Evolutionary conservation across 2,329 filamentous ascomycete genomes (phyloP).

Genomic region (Paecilomyces dactylethromorphus): DNA sequence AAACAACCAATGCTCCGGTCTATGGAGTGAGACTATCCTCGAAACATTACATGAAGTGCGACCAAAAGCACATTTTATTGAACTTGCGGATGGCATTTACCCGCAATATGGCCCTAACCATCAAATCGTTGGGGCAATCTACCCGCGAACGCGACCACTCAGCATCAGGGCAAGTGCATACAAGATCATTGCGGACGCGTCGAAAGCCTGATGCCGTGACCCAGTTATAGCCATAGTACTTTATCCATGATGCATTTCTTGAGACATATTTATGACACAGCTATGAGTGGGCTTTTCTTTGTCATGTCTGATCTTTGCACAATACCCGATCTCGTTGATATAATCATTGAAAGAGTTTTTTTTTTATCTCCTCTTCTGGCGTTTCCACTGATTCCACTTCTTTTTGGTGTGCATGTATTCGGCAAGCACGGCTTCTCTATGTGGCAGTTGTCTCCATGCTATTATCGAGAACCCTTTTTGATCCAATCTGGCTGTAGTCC

Average conservation of each 20-base stretch:
- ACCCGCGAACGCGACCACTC: slow-evolving; percentile 30
- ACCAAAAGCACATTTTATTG: slow-evolving; percentile 53
- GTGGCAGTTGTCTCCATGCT: background rate
- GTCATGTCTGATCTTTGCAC: background rate
- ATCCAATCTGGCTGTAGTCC: background rate
- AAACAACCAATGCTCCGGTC: slow-evolving; percentile 56
- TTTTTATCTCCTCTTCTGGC: background rate
- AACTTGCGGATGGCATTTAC: slow-evolving; percentile 59
- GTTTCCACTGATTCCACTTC: background rate
- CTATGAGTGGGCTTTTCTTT: background rate
- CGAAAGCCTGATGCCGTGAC: slow-evolving; percentile 15
- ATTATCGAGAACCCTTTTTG: background rate
- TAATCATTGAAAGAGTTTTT: background rate
- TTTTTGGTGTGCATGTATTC: background rate
- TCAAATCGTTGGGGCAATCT: slow-evolving; percentile 27
- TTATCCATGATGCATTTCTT: background rate
- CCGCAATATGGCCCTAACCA: slow-evolving; percentile 24
- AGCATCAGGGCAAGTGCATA: slow-evolving; percentile 36
- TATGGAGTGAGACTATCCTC: slow-evolving; percentile 66
- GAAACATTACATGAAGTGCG: slow-evolving; percentile 53
- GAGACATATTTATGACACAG: background rate
- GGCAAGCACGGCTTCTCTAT: background rate
- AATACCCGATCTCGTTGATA: slow-evolving; percentile 1
- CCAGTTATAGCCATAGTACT: background rate
- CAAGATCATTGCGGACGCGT: slow-evolving; percentile 33